Base-by-base conservation (phyloP, 139 green algal species). In the Pedinophyceae sp. region DNA sequence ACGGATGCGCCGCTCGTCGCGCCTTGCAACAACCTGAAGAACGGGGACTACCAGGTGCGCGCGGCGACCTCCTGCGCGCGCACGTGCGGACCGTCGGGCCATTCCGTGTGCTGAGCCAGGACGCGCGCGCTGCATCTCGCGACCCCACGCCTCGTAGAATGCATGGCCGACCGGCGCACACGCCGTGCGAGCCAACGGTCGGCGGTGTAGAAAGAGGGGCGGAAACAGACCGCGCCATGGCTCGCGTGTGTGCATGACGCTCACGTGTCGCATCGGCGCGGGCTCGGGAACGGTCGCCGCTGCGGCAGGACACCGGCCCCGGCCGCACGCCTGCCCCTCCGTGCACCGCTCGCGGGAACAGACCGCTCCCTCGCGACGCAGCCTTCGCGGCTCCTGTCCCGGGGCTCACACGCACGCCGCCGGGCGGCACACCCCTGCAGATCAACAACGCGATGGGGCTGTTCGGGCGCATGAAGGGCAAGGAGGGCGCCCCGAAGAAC, bases 21-120 rank as follows among this genome's bases (percentile, higher is more conserved):
- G 17, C 43, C 68, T 2, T 88, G 77, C 71, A 71, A 71, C 54
- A 70, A 95, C 39, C 60, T 83, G 27, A 81, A 88, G 65, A 84
- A 87, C 59, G 89, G 84, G 1, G 88, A 97, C 68, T 97, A 95
- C 68, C 89, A 97, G 61, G n/a, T n/a, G n/a, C n/a, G n/a, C n/a
- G n/a, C n/a, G n/a, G n/a, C n/a, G n/a, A n/a, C n/a, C n/a, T n/a
- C n/a, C n/a, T n/a, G n/a, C n/a, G n/a, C n/a, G n/a, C n/a, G n/a
- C n/a, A n/a, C n/a, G n/a, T n/a, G n/a, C n/a, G n/a, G n/a, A n/a
- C n/a, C n/a, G n/a, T n/a, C n/a, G n/a, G n/a, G n/a, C n/a, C n/a
- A n/a, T n/a, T n/a, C n/a, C n/a, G n/a, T n/a, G n/a, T n/a, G n/a
- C n/a, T n/a, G n/a, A n/a, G n/a, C n/a, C n/a, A n/a, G n/a, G n/a